A percentile compares a stretch with the other conserved stretches of the same genome.
Evolutionary conservation across 345 rosid genomes (phyloP).

Genomic region (Melaleuca quinquenervia): DNA sequence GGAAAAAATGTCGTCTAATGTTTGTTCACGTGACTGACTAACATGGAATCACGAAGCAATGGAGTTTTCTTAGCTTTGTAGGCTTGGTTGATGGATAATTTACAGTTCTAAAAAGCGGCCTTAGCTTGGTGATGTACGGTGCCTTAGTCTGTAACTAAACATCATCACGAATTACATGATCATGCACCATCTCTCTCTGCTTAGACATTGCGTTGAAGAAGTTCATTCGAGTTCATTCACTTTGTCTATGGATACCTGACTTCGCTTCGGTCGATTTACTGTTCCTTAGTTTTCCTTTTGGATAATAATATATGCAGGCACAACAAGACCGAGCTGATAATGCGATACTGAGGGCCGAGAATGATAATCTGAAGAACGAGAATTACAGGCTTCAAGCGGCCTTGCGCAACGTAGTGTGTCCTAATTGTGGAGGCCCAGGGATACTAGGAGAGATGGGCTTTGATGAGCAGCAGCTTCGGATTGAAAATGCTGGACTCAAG

Average conservation of each 20-base stretch:
- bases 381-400: conserved; percentile 71
- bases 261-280: background rate
- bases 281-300: background rate
- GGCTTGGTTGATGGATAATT: background rate
- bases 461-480: conserved; percentile 50
- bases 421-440: conserved; percentile 67
- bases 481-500: conserved; percentile 77
- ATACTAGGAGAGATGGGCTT: conserved; percentile 58
- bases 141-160: background rate
- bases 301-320: conserved; percentile 27
- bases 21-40: background rate
- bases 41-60: background rate
- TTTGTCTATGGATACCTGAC: background rate
- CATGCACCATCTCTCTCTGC: background rate
- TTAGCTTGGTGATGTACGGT: background rate
- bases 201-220: background rate
- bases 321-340: conserved; percentile 87
- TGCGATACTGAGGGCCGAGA: conserved; percentile 65
- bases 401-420: conserved; percentile 55
- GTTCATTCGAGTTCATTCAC: background rate
- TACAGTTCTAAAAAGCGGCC: background rate
- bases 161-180: background rate
- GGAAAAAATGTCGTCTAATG: background rate
- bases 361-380: conserved; percentile 61
- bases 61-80: background rate